Base-by-base conservation (phyloP, 192 early-diverging fungal species). In the Dissophora ornata region DNA sequence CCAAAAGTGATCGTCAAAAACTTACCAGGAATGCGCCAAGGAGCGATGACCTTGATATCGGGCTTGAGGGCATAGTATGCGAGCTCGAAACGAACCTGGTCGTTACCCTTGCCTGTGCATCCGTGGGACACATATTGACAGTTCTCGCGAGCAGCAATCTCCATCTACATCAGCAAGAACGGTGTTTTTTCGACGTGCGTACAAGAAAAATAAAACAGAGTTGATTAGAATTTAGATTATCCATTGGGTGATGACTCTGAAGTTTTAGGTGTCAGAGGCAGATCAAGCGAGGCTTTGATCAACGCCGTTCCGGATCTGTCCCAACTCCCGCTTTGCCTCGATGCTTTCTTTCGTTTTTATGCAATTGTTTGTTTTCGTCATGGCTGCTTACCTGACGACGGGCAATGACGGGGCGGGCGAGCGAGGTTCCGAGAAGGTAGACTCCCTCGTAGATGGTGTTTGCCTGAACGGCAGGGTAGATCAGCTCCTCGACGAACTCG, bases 81-180 rank as follows among this genome's bases (percentile, higher is more conserved):
- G 46, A 98, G 89, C 84, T 99, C 98, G 80, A 99, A 99, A 41
- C 97, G 93, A 59, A 99, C 97, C 86, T 99, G 98, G 83, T 99
- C 98, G 88, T 99, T 99, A 55, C 98, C 97, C 85, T 99, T 99
- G 60, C 98, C 97, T 30, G 98, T 98, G 90, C 97, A 98, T 18
- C 98, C 96, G 84, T 99, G 98, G n/a, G 96, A 94, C 5, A 99
- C 96, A 75, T 85, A 95, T 33, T 95, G 89, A 85, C 98, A 99
- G 48, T 92, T 94, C 85, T 99, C 98, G 40, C 84, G 85, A 57
- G 86, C 83, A 25, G 98, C 98, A 60, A 99, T 95, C 61, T 95
- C 92, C 54, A 99, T 97, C 86, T 96, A 87, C 50, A n/a, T n/a
- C n/a, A n/a, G n/a, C n/a, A n/a, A n/a, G n/a, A n/a, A n/a, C n/a